Evolutionary conservation across 352 stramenopile species (phyloP), one percentile per base, ranked within the genome.

Genomic region (Pythium folliculosum): DNA sequence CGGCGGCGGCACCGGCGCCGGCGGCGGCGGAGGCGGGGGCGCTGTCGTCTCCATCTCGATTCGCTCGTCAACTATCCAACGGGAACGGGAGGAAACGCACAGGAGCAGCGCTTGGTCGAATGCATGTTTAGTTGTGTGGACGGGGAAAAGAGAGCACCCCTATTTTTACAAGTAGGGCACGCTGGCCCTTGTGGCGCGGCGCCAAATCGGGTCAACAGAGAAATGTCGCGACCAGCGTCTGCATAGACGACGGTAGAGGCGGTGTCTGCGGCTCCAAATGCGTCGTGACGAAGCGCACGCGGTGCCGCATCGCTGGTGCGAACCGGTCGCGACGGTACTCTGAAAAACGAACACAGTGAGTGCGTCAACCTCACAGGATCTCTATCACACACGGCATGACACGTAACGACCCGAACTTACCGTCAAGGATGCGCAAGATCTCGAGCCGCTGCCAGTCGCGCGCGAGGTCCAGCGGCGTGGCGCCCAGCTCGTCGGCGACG

Each of bases 371-470:
- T 32, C 27, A 32, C 27, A 32, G 27, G 27, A n/a, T n/a, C n/a
- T 17, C 37, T 12, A 43, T 32, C 27, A 32, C 5, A 6, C 2
- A 32, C 27, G 35, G 8, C 3, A 38, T 21, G 22, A 6, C 27
- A 32, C 27, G 27, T 6, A 6, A 32, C 27, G 27, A 32, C 27
- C 27, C n/a, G 16, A 17, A 35, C 62, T 23, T 35, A 89, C 81
- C 78, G 70, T 69, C 45, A 8, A 88, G 65, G 60, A 82, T 79
- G 1, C 69, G 44, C 9, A 85, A 57, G 40, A 88, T 89, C 2
- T 87, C 76, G 44, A 77, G 60, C 3, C 81, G 78, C 32, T 85
- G 78, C 81, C 78, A 88, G 63, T 84, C 81, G 54, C 73, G 71
- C 8, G 78, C 78, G n/a, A 86, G 65, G n/a, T 89, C 81, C 25